These are phyloP conservation scores for Saccharomycopsis javanensis DNA, from an alignment of 805 yeast species.

Conservation along the genomic window DNA sequence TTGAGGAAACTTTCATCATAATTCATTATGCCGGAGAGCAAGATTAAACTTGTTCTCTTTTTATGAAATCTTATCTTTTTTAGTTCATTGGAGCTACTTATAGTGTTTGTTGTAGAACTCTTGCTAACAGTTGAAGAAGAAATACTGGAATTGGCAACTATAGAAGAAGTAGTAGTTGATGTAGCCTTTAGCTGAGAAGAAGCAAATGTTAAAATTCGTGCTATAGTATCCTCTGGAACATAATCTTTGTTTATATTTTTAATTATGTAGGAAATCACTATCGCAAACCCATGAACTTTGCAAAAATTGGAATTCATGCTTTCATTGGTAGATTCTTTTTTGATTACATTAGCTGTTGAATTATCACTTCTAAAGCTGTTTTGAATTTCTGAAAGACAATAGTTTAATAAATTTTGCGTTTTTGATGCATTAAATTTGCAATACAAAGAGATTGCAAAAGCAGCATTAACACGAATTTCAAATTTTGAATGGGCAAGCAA, in stretches of 20 bases:
- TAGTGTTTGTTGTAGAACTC: conserved; percentile 19
- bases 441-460: conserved; percentile 28
- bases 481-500: conserved; percentile 32
- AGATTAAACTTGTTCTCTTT: conserved; percentile 47
- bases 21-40: conserved; percentile 54
- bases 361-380: conserved; percentile 13
- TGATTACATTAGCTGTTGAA: background rate
- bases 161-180: conserved; percentile 23
- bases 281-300: conserved; percentile 32
- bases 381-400: conserved; percentile 18
- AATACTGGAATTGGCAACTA: conserved; percentile 4
- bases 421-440: conserved; percentile 28
- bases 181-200: conserved; percentile 34
- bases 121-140: conserved; percentile 10
- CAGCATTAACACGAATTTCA: conserved; percentile 33
- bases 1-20: conserved; percentile 46
- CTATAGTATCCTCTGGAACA: conserved; percentile 36
- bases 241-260: conserved; percentile 31
- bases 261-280: conserved; percentile 30
- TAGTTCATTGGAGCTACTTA: conserved; percentile 21
- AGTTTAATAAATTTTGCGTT: conserved; percentile 26
- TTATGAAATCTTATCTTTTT: conserved; percentile 24
- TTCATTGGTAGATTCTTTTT: conserved; percentile 4
- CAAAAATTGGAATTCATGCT: conserved; percentile 21
- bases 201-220: conserved; percentile 36